These are phyloP conservation scores for Breynia disticha DNA, from an alignment of 441 rosid genomes.

Conservation along the genomic window DNA sequence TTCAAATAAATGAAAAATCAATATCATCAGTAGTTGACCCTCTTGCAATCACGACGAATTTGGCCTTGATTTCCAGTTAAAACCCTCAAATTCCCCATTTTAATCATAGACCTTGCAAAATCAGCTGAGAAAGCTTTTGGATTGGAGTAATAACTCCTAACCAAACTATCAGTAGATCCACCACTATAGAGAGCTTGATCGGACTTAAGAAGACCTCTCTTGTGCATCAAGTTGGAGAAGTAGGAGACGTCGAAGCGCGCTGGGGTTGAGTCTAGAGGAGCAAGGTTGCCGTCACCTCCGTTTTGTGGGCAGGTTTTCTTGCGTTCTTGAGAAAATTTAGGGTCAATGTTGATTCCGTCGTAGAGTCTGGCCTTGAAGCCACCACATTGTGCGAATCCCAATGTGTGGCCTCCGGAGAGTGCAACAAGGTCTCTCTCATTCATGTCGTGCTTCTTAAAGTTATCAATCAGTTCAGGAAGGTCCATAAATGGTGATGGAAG, in stretches of 20 bases:
- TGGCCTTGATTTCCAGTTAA: slow-evolving; percentile 18
- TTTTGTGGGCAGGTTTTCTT: slow-evolving; percentile 23
- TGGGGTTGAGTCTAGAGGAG: slow-evolving; percentile 29
- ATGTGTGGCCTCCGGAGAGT: slow-evolving; percentile 23
- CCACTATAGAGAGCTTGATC: slow-evolving; percentile 46
- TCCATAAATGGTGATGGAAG: slow-evolving; percentile 28
- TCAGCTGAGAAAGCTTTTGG: slow-evolving; percentile 34
- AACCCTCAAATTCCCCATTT: slow-evolving; percentile 46
- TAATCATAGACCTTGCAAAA: slow-evolving; percentile 47
- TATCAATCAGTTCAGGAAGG: slow-evolving; percentile 22
- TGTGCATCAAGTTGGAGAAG: slow-evolving; percentile 37
- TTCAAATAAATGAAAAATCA: too few species aligned
- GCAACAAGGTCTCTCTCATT: slow-evolving; percentile 47
- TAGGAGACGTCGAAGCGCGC: slow-evolving; percentile 12
- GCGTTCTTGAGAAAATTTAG: slow-evolving; percentile 37
- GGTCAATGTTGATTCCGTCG: slow-evolving; percentile 33
- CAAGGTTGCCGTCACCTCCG: slow-evolving; percentile 25
- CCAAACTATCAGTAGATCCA: slow-evolving; percentile 38
- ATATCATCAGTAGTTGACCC: neutral
- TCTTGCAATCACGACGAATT: neutral
- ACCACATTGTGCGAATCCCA: slow-evolving; percentile 46
- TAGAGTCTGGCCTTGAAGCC: slow-evolving; percentile 40
- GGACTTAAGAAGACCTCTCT: slow-evolving; percentile 41
- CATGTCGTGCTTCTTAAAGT: slow-evolving; percentile 34
- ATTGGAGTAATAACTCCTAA: slow-evolving; percentile 32